Base-by-base conservation (phyloP, 2,329 filamentous ascomycete species). In the Cladosporium sp. region DNA sequence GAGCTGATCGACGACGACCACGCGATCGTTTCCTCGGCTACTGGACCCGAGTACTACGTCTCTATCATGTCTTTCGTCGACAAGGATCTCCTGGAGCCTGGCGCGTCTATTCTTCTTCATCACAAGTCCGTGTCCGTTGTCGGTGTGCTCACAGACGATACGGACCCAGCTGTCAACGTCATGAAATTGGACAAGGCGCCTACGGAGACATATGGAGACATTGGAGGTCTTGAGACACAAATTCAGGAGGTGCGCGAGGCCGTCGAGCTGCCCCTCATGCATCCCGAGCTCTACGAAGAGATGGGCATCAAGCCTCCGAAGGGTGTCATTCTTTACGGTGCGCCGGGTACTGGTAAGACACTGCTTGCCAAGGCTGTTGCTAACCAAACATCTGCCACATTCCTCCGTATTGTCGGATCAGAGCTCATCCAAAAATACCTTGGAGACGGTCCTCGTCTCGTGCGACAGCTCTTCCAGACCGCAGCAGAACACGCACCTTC, bases 21-120 rank as follows among this genome's bases (percentile, higher is more conserved):
- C 76, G 95, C 95, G 68, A 99, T 99, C 76, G 95, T 99, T 40
- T 97, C 93, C 21, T 97, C 93, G 78, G 96, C 95, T 0, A 98
- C 95, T 7, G 95, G 95, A 0, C 95, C 95, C 1, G 95, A 99
- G 79, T 99, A 97, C 85, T 99, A 98, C 79, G 95, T 99, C 71
- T 97, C 93, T 72, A 99, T 99, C 86, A 98, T 98, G 95, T 97
- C 94, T 64, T 99, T 99, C 75, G 95, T 99, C 71, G 95, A 99
- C 84, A 99, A 99, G 81, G 95, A 99, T 75, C 87, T 99, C 4
- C 86, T 99, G 52, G 95, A 99, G 80, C 95, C 95, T 1, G 96
- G 96, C 67, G 93, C 95, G 21, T 97, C 93, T 73, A 95, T 99
- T 58, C 83, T 99, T 58, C 84, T 99, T 66, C 95, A 99, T 76